These are phyloP conservation scores for Saccharomyces hybrid DNA, from an alignment of 1,139 yeast species.

Conservation along the genomic window DNA sequence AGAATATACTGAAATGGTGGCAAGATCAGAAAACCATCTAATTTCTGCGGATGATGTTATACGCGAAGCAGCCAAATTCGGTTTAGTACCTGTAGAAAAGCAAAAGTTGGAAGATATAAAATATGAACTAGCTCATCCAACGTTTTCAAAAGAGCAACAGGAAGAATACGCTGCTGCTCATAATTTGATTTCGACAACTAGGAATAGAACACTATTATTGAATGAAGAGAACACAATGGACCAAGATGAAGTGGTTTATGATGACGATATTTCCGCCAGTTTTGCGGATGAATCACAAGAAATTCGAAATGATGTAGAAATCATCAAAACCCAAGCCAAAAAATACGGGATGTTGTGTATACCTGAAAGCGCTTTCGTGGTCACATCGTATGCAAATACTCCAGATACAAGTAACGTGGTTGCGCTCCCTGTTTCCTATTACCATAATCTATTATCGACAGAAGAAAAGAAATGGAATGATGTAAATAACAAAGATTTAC, in stretches of 20 bases:
- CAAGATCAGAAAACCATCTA: no score
- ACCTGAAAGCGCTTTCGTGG: conserved; percentile 49
- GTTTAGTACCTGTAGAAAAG: no score
- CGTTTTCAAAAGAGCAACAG: conserved; percentile 16
- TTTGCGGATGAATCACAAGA: conserved; percentile 2
- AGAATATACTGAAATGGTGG: no score
- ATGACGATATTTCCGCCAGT: not conserved
- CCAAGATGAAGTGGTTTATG: not conserved
- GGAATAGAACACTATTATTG: conserved; percentile 5
- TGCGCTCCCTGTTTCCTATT: conserved; percentile 57
- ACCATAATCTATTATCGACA: conserved; percentile 40
- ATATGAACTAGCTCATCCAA: conserved; percentile 19
- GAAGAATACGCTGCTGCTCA: conserved; percentile 13
- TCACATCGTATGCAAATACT: conserved; percentile 42
- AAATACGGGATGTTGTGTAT: conserved; percentile 45
- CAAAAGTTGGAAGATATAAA: conserved; percentile 4
- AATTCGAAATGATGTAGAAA: conserved; percentile 1
- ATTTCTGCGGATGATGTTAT: no score
- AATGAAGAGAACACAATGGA: not conserved
- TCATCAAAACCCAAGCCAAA: conserved; percentile 33
- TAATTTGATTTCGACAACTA: conserved; percentile 12
- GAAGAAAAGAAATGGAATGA: conserved; percentile 41
- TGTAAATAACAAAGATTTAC: conserved; percentile 41
- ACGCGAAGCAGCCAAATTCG: no score
- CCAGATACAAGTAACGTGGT: conserved; percentile 56